phyloP scores from a whole-genome alignment of 148 eudicot genomes.

The Heliosperma pusillum region DNA sequence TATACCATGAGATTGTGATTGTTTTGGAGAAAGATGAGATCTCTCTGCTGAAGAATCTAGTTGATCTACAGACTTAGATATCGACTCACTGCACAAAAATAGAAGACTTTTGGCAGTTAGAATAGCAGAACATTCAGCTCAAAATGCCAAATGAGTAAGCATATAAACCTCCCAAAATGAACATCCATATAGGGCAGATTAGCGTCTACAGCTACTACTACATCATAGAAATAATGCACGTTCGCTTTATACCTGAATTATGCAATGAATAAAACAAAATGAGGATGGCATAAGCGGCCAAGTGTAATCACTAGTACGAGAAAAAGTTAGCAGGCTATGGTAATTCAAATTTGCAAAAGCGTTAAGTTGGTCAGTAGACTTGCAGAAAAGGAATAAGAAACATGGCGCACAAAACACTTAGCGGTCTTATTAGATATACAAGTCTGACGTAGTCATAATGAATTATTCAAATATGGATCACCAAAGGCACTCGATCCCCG shows the following conservation, averaged over 20 bases:
- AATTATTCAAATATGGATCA: not conserved
- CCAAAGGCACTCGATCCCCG: not conserved
- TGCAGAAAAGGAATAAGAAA: not conserved
- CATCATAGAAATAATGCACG: not conserved
- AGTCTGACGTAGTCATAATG: not conserved
- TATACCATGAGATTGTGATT: conserved; percentile 26
- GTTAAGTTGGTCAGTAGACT: not conserved
- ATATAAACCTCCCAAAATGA: not conserved
- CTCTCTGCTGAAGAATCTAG: conserved; percentile 5
- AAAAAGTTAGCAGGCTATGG: too few relatives aligned
- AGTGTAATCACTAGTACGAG: not conserved
- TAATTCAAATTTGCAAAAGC: not conserved
- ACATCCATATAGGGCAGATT: not conserved
- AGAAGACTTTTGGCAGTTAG: not conserved
- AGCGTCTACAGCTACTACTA: not conserved
- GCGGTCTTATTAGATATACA: not conserved
- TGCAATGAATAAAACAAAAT: not conserved
- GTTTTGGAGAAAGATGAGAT: conserved; percentile 13
- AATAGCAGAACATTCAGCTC: not conserved
- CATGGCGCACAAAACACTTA: not conserved
- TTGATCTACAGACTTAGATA: conserved; percentile 20
- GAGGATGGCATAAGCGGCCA: not conserved
- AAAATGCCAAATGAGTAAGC: not conserved
- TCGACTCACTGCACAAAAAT: conserved; percentile 37
- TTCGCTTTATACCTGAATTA: not conserved